Evolutionary conservation across 2,329 filamentous ascomycete genomes (phyloP).

Genomic region (Phaeosphaeria sp.): DNA sequence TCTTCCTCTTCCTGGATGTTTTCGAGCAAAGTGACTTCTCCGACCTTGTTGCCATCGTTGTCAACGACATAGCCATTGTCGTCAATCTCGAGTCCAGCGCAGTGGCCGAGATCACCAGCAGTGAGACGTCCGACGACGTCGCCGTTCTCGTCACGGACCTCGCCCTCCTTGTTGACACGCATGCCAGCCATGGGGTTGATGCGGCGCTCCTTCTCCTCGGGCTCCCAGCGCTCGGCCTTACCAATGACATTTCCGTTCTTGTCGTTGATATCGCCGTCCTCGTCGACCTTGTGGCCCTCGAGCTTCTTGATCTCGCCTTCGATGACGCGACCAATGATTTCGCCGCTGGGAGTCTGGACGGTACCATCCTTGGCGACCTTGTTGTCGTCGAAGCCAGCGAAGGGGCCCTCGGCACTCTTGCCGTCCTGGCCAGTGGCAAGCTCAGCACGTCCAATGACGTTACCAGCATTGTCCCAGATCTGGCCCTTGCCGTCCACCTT

Average conservation of each 20-base stretch:
- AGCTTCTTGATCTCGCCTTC: slow-evolving; percentile 61
- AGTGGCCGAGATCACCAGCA: slow-evolving; percentile 59
- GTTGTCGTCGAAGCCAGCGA: slow-evolving; percentile 65
- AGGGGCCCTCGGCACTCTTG: slow-evolving; percentile 62
- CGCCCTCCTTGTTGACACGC: slow-evolving; percentile 61
- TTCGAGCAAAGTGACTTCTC: slow-evolving; percentile 67
- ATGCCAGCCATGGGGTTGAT: slow-evolving; percentile 67
- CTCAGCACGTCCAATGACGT: slow-evolving; percentile 66
- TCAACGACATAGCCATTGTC: slow-evolving; percentile 61
- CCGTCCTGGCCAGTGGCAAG: slow-evolving; percentile 57
- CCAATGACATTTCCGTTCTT: slow-evolving; percentile 62
- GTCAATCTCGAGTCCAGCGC: slow-evolving; percentile 60
- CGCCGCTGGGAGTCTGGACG: slow-evolving; percentile 55
- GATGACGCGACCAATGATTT: slow-evolving; percentile 58
- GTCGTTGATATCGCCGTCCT: slow-evolving; percentile 60
- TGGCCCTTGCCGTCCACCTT: slow-evolving; percentile 69
- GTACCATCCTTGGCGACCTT: slow-evolving; percentile 65
- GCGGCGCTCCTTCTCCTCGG: slow-evolving; percentile 60
- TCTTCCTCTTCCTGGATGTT: slow-evolving; percentile 65
- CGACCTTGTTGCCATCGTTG: slow-evolving; percentile 67
- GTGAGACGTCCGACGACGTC: slow-evolving; percentile 59
- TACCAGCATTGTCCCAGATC: slow-evolving; percentile 69
- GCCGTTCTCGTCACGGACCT: slow-evolving; percentile 60
- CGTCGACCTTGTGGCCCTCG: slow-evolving; percentile 58
- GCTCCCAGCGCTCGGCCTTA: slow-evolving; percentile 61